Evolutionary conservation across 1,139 yeast genomes (phyloP).

Genomic region (Williopsis jadinii): DNA sequence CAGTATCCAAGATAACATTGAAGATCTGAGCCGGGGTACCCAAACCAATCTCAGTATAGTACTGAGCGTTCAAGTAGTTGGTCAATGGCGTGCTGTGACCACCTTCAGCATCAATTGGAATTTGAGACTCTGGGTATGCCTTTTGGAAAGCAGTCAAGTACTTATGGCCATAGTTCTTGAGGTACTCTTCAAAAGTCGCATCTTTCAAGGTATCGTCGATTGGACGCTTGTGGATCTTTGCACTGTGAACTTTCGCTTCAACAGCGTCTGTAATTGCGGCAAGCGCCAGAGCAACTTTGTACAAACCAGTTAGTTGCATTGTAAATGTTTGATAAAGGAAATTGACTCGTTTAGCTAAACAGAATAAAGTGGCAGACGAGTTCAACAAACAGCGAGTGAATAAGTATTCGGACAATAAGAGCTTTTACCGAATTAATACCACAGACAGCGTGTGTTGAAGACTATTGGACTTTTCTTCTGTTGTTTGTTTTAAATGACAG

Average conservation of each 20-base stretch:
- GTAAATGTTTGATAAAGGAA: not conserved
- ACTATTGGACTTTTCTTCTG: not conserved
- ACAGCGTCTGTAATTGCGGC: slow-evolving; percentile 26
- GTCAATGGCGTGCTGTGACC: slow-evolving; percentile 76
- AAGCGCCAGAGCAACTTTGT: slow-evolving; percentile 10
- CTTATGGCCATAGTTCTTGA: slow-evolving; percentile 65
- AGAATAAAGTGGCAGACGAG: slow-evolving; percentile 2
- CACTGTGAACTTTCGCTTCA: slow-evolving; percentile 57
- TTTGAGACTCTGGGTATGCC: slow-evolving; percentile 31
- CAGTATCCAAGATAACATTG: slow-evolving; percentile 90
- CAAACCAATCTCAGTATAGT: slow-evolving; percentile 78
- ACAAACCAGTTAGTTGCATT: slow-evolving; percentile 10
- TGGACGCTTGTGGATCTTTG: slow-evolving; percentile 59
- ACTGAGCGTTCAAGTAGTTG: slow-evolving; percentile 91
- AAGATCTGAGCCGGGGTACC: slow-evolving; percentile 93
- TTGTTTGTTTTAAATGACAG: not conserved
- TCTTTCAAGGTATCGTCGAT: slow-evolving; percentile 56
- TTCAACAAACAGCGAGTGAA: not conserved
- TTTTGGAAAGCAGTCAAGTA: slow-evolving; percentile 53
- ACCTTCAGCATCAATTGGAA: slow-evolving; percentile 36
- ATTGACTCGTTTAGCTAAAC: slow-evolving; percentile 1
- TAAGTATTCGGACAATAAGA: not conserved
- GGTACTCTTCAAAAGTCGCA: slow-evolving; percentile 53
- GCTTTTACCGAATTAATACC: not conserved
- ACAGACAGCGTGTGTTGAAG: not conserved